A percentile compares a stretch with the other conserved stretches of the same genome.
Evolutionary conservation across 140 eudicot species (phyloP).

Genomic region (Senecio squalidus): DNA sequence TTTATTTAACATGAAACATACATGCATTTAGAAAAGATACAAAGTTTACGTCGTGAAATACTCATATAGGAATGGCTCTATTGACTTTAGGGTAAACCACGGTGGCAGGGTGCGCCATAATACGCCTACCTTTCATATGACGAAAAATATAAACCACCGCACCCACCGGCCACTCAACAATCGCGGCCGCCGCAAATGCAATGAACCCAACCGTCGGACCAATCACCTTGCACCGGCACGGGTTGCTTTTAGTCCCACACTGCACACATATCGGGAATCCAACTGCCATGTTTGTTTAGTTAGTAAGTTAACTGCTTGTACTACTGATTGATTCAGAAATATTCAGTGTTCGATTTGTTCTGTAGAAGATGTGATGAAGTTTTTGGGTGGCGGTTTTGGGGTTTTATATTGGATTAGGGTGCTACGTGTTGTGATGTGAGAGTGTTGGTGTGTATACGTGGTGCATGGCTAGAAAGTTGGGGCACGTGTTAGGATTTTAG

Average conservation of each 20-base stretch:
- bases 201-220: conserved; percentile 77
- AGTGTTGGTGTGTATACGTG: conserved; percentile 1
- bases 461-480: not conserved
- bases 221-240: conserved; percentile 84
- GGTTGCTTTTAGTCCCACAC: conserved; percentile 77
- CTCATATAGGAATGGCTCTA: conserved; percentile 53
- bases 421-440: conserved; percentile 15
- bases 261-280: conserved; percentile 63
- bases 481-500: conserved; percentile 24
- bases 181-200: conserved; percentile 68
- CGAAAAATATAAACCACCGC: conserved; percentile 59
- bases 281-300: conserved; percentile 4
- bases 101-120: conserved; percentile 76
- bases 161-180: conserved; percentile 92
- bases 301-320: not conserved
- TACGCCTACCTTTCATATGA: conserved; percentile 71
- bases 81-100: conserved; percentile 60
- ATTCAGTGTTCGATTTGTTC: not conserved
- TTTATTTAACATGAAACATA: conserved; percentile 7
- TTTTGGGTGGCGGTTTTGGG: not conserved
- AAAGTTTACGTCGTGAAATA: not conserved
- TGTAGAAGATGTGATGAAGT: not conserved
- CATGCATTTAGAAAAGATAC: too few species aligned
- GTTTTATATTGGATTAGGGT: conserved; percentile 13
- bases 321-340: not conserved